These are phyloP conservation scores for Fusarium fracticaudum DNA, from an alignment of 2,329 filamentous ascomycete genomes.

Conservation along the genomic window DNA sequence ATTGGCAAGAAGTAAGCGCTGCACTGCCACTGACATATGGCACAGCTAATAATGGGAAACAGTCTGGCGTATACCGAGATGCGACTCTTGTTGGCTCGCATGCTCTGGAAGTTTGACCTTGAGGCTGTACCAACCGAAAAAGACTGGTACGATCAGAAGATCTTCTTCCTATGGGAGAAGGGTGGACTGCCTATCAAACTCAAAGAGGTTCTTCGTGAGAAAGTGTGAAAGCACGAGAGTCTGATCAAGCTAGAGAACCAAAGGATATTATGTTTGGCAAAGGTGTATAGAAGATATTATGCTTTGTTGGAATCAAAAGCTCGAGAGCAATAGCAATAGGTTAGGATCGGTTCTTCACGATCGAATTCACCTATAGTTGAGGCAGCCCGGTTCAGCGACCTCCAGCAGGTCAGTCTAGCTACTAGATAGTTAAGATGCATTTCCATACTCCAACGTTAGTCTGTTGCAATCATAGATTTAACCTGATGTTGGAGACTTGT, in stretches of 20 bases:
- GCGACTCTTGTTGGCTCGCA: background rate
- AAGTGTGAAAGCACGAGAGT: background rate
- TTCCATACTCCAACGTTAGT: no score
- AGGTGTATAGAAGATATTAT: background rate
- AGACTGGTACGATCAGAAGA: background rate
- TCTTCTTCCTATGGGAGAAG: background rate
- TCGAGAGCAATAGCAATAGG: background rate
- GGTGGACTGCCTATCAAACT: background rate
- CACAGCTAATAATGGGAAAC: background rate
- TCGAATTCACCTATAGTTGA: background rate
- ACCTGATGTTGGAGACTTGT: background rate
- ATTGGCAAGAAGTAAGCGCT: constrained; percentile 6
- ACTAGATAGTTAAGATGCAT: background rate
- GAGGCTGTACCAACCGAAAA: background rate
- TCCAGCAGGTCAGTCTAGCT: no score
- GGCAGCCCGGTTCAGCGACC: fast-evolving
- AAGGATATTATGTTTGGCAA: fast-evolving
- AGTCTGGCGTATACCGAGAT: constrained; percentile 10
- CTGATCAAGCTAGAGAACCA: background rate
- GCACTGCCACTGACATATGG: fast-evolving
- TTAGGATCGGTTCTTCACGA: fast-evolving
- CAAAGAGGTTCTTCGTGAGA: background rate
- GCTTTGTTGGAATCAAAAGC: fast-evolving
- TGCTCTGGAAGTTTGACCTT: constrained; percentile 13
- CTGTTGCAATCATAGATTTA: background rate